These are phyloP conservation scores for Penicillium manginii DNA, from an alignment of 495 filamentous ascomycete genomes.

Conservation along the genomic window DNA sequence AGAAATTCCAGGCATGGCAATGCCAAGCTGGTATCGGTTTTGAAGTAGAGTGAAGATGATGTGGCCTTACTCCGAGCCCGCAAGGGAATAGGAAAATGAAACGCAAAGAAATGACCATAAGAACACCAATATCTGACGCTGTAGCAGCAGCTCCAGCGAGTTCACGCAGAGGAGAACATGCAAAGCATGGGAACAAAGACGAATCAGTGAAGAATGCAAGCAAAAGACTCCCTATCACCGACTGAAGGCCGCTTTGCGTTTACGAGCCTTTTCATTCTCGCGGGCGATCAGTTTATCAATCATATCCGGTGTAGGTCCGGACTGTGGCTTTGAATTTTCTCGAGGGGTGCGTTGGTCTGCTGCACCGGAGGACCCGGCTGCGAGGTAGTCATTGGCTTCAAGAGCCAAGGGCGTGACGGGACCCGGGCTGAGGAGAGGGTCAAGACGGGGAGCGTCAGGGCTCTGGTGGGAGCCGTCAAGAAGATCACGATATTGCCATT, in stretches of 20 bases:
- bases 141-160: conserved; percentile 15
- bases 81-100: conserved; percentile 4
- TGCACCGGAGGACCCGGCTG: conserved; percentile 35
- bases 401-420: conserved; percentile 78
- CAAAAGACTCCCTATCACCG: conserved; percentile 27
- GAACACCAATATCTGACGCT: conserved; percentile 13
- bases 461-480: conserved; percentile 40
- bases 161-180: conserved; percentile 8
- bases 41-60: not conserved
- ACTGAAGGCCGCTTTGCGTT: conserved; percentile 38
- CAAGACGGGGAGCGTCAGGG: conserved; percentile 66
- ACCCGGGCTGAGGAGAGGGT: conserved; percentile 73
- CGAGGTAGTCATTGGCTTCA: conserved; percentile 60
- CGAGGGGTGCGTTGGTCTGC: conserved; percentile 24
- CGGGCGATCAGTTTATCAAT: conserved; percentile 43
- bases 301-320: conserved; percentile 35
- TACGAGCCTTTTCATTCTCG: conserved; percentile 44
- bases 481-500: conserved; percentile 46
- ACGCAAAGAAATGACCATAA: not conserved
- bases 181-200: too few relatives aligned
- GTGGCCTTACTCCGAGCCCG: too few relatives aligned
- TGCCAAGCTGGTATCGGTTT: not conserved
- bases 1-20: not conserved
- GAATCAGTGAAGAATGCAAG: not conserved
- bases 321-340: conserved; percentile 20